Percentiles rank a stretch among this genome's conserved stretches.
phyloP scores from a whole-genome alignment of 352 stramenopile species.

The Globisporangium cystogenes region DNA sequence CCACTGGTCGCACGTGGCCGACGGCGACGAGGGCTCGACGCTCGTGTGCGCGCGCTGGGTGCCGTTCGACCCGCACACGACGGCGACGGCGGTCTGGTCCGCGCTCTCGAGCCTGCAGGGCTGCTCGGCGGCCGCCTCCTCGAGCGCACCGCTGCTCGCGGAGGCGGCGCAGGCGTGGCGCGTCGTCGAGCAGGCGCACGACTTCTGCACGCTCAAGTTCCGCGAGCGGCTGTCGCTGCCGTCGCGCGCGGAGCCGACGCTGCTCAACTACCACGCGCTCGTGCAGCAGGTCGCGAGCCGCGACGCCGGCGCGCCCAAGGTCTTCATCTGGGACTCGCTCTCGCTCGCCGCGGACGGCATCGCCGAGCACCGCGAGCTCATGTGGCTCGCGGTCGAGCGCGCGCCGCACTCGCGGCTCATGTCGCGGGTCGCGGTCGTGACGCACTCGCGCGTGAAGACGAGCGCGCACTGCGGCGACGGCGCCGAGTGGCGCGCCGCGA shows the following conservation, averaged over 20 bases:
- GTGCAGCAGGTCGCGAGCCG: neutral
- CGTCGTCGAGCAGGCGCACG: neutral
- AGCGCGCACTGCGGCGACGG: neutral
- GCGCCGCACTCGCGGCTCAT: neutral
- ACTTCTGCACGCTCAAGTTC: neutral
- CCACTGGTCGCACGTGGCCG: neutral
- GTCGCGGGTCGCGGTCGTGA: neutral
- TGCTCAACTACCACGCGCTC: neutral
- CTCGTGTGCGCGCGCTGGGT: slow-evolving; percentile 2
- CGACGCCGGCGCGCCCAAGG: neutral
- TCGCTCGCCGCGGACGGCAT: neutral
- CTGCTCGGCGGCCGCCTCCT: neutral
- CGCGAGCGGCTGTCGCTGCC: neutral
- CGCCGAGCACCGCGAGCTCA: neutral
- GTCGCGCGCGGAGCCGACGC: neutral
- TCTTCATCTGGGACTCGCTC: neutral
- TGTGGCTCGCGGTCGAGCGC: slow-evolving; percentile 1
- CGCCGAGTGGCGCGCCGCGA: neutral
- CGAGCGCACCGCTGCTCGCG: neutral
- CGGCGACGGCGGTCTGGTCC: neutral
- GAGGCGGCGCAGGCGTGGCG: neutral
- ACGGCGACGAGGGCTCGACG: neutral
- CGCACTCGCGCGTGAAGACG: neutral
- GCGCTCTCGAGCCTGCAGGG: slow-evolving; percentile 1
- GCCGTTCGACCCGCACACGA: slow-evolving; percentile 1